These are phyloP conservation scores for Narthecium ossifragum DNA, from an alignment of 106 monocot genomes.

Conservation along the genomic window DNA sequence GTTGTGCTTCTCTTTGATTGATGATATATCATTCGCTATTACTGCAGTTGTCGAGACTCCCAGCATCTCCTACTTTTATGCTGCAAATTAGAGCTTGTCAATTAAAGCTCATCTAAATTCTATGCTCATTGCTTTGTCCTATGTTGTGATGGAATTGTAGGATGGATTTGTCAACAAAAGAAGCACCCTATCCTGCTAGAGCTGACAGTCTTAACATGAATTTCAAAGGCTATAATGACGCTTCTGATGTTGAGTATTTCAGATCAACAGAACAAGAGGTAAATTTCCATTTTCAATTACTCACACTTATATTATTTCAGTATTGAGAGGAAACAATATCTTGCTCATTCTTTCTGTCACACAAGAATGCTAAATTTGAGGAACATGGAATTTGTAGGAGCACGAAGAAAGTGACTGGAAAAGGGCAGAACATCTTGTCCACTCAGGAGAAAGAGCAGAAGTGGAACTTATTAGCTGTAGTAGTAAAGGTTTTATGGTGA, in stretches of 20 bases:
- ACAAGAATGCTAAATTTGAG: slow-evolving; percentile 14
- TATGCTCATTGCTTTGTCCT: too few relatives aligned
- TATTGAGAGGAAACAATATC: background rate
- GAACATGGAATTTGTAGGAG: slow-evolving; percentile 36
- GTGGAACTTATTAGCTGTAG: slow-evolving; percentile 90
- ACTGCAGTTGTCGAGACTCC: too few relatives aligned
- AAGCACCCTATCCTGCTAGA: slow-evolving; percentile 12
- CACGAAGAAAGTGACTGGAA: slow-evolving; percentile 55
- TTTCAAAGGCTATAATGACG: slow-evolving; percentile 9
- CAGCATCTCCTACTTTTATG: too few relatives aligned
- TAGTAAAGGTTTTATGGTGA: slow-evolving; percentile 81
- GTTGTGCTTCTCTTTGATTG: too few relatives aligned
- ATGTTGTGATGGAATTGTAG: slow-evolving; percentile 25
- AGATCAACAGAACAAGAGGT: slow-evolving; percentile 57
- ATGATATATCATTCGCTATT: too few relatives aligned
- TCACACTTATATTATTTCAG: background rate
- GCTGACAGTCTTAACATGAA: slow-evolving; percentile 10
- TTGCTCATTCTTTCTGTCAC: background rate
- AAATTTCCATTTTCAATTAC: slow-evolving; percentile 4
- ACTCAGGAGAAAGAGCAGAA: slow-evolving; percentile 60
- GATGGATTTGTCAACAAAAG: slow-evolving; percentile 19
- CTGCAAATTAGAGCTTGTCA: too few relatives aligned
- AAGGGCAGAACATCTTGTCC: slow-evolving; percentile 33
- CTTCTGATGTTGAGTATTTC: slow-evolving; percentile 14
- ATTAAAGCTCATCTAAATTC: too few relatives aligned